Evolutionary conservation across 306 rosid genomes (phyloP).

Genomic region (Vigna reflexopilosa): DNA sequence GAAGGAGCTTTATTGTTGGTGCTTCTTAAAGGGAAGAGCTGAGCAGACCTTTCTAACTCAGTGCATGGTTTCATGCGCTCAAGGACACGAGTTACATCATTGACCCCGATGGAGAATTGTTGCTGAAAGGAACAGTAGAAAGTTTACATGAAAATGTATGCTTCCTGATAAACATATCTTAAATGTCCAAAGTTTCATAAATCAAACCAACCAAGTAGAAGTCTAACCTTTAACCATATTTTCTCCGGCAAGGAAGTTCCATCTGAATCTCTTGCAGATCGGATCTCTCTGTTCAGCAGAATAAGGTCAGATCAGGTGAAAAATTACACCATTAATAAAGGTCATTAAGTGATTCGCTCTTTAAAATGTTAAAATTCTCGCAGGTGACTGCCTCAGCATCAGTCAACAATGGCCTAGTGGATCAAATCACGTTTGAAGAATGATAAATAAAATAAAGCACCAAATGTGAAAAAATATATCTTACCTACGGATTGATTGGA

Average conservation of each 20-base stretch:
- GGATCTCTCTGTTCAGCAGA: conserved; percentile 57
- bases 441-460: conserved; percentile 13
- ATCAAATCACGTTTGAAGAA: conserved; percentile 18
- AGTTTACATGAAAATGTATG: not conserved
- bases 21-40: conserved; percentile 34
- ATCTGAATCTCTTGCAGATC: conserved; percentile 57
- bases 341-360: conserved; percentile 21
- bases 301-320: conserved; percentile 12
- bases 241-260: conserved; percentile 72
- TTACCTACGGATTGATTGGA: conserved; percentile 68
- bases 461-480: not conserved
- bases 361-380: conserved; percentile 29
- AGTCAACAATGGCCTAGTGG: not conserved
- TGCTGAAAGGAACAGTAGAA: conserved; percentile 57
- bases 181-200: not conserved
- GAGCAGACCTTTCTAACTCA: conserved; percentile 40
- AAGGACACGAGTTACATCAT: conserved; percentile 82
- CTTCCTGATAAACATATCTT: not conserved
- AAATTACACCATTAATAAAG: conserved; percentile 10
- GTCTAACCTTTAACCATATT: conserved; percentile 75
- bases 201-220: conserved; percentile 24
- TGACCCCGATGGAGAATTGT: conserved; percentile 83
- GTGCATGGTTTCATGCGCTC: conserved; percentile 75
- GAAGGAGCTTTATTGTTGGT: conserved; percentile 49
- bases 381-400: conserved; percentile 13